These are phyloP conservation scores for Asterophora lycoperdoides DNA, from an alignment of 768 basidiomycete genomes.

Conservation along the genomic window DNA sequence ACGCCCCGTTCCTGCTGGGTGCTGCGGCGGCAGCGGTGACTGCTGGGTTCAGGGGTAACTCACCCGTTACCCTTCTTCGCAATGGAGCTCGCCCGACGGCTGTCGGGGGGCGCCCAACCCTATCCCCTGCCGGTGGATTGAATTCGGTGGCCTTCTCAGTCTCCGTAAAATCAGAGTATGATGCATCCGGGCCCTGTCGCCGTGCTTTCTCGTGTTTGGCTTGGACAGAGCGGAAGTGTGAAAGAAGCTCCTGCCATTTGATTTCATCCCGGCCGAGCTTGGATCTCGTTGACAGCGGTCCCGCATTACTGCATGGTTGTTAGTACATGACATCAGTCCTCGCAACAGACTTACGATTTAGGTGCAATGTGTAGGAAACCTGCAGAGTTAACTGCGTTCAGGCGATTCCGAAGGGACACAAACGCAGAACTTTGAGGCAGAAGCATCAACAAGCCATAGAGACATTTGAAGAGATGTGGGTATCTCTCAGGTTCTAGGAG, in stretches of 20 bases:
- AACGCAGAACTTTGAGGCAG: conserved; percentile 97
- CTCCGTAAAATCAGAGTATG: conserved; percentile 46
- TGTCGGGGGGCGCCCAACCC: conserved; percentile 22
- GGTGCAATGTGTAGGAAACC: conserved; percentile 91
- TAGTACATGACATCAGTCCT: neutral
- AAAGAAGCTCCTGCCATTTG: conserved; percentile 93
- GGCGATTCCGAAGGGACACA: conserved; percentile 86
- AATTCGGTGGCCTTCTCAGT: conserved; percentile 37
- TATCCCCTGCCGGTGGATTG: conserved; percentile 19
- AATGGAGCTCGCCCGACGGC: conserved; percentile 39
- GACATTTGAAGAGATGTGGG: conserved; percentile 94
- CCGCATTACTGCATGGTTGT: conserved; percentile 22
- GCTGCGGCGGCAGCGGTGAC: conserved; percentile 20
- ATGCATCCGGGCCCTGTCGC: conserved; percentile 58
- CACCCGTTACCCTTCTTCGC: conserved; percentile 63
- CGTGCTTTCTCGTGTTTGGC: conserved; percentile 89
- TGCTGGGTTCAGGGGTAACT: conserved; percentile 29
- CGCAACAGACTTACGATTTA: conserved; percentile 55
- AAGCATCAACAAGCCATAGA: conserved; percentile 96
- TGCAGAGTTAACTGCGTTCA: conserved; percentile 92
- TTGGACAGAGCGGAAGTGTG: conserved; percentile 90
- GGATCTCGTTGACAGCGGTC: conserved; percentile 54
- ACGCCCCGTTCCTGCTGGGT: conserved; percentile 39
- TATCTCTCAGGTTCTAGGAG: conserved; percentile 95
- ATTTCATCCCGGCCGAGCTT: conserved; percentile 86